Conservation (phyloP, 805 yeast genomes). For the Clavispora vitiphila region DNA sequence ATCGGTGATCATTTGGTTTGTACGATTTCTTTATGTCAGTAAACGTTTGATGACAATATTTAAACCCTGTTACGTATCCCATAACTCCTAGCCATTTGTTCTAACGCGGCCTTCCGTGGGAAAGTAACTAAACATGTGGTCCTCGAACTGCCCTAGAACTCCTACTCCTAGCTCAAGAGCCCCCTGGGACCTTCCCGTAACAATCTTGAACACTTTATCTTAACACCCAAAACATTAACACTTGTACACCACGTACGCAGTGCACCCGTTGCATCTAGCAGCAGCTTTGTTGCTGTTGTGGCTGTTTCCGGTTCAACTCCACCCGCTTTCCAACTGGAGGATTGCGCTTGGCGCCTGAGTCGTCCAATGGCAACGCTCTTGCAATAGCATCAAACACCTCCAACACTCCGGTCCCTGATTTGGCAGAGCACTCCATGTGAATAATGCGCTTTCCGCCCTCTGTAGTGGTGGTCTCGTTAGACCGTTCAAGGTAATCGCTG, state of each 20-base stretch:
- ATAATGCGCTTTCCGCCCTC: constrained; percentile 20
- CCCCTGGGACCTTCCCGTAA: too few relatives aligned
- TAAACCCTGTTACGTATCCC: background rate
- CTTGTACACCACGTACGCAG: too few relatives aligned
- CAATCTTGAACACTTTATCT: too few relatives aligned
- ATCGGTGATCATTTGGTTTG: background rate
- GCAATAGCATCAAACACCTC: constrained; percentile 38
- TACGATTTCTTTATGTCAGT: background rate
- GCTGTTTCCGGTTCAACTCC: constrained; percentile 13
- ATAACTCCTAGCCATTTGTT: background rate
- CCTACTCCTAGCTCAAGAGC: too few relatives aligned
- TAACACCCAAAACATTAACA: too few relatives aligned
- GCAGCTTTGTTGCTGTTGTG: constrained; percentile 13
- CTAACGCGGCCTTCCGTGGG: too few relatives aligned
- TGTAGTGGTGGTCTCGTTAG: constrained; percentile 29
- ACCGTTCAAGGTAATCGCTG: constrained; percentile 36
- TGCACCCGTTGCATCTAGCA: constrained; percentile 7
- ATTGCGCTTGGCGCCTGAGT: constrained; percentile 17
- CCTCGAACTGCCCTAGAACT: too few relatives aligned
- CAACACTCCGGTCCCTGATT: constrained; percentile 40
- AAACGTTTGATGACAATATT: constrained; percentile 1
- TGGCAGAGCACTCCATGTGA: constrained; percentile 40
- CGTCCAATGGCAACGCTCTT: constrained; percentile 39
- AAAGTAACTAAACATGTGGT: too few relatives aligned
- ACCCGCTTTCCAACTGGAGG: constrained; percentile 9